Evolutionary conservation across 164 flowering plant genomes (phyloP).

Genomic region (Vitis rotundifolia): DNA sequence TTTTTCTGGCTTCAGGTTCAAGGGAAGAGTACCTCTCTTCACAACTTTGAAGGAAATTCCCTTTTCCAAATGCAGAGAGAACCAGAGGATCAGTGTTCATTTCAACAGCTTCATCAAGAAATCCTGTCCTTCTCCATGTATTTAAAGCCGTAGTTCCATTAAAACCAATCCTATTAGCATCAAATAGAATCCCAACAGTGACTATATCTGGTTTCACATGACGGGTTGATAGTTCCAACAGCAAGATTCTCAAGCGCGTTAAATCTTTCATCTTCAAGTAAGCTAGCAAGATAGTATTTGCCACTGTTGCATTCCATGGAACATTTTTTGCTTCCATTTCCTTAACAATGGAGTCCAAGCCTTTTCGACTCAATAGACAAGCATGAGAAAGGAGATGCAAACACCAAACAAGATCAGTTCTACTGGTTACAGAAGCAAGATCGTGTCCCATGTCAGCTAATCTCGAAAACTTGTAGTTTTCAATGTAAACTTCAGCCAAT

Average conservation of each 20-base stretch:
- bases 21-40: constrained; percentile 43
- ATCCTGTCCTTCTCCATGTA: constrained; percentile 45
- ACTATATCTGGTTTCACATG: constrained; percentile 56
- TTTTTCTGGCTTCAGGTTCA: constrained; percentile 35
- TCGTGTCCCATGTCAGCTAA: constrained; percentile 53
- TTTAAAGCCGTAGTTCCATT: constrained; percentile 26
- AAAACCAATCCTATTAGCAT: constrained; percentile 40
- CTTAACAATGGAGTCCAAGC: constrained; percentile 42
- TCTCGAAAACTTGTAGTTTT: constrained; percentile 53
- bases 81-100: constrained; percentile 66
- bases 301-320: constrained; percentile 38
- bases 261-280: constrained; percentile 62
- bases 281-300: constrained; percentile 48
- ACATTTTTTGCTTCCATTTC: constrained; percentile 46
- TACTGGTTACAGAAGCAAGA: constrained; percentile 30
- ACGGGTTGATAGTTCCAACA: constrained; percentile 27
- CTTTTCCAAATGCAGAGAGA: constrained; percentile 62
- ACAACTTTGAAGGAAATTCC: constrained; percentile 42
- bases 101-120: constrained; percentile 39
- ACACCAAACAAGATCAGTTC: constrained; percentile 55
- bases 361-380: constrained; percentile 52
- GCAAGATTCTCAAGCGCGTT: constrained; percentile 26
- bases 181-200: constrained; percentile 52
- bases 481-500: constrained; percentile 48
- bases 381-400: constrained; percentile 62